Evolutionary conservation across 257 asterid genomes (phyloP).

Genomic region (Penstemon newberryi): DNA sequence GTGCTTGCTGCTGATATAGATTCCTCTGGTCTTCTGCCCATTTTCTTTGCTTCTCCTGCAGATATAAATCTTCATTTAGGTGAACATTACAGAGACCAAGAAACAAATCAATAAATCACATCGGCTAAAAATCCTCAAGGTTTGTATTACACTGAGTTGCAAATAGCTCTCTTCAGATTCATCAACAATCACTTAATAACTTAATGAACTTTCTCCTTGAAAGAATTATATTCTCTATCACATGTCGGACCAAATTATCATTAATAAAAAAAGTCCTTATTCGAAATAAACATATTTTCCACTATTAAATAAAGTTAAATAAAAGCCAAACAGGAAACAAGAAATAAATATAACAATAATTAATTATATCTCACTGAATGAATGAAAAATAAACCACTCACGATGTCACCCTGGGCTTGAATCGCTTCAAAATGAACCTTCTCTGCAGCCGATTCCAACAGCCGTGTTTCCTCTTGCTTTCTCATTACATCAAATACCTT

Average conservation of each 20-base stretch:
- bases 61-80: constrained; percentile 18
- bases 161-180: neutral
- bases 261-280: no score
- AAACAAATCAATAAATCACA: neutral
- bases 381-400: constrained; percentile 36
- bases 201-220: neutral
- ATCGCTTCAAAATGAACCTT: constrained; percentile 73
- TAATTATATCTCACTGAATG: neutral
- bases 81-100: constrained; percentile 15
- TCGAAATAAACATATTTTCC: no score
- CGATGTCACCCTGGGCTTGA: constrained; percentile 82
- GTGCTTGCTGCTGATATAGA: constrained; percentile 79
- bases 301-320: neutral
- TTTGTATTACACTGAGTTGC: neutral
- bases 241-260: no score
- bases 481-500: constrained; percentile 90
- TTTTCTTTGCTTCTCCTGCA: constrained; percentile 79
- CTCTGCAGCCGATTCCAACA: constrained; percentile 75
- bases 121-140: neutral
- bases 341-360: neutral
- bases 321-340: neutral
- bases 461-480: constrained; percentile 79
- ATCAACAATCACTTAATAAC: constrained; percentile 3
- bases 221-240: no score
- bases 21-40: constrained; percentile 96